Conservation (phyloP, 2,329 filamentous ascomycete species). For the Metarhizium rileyi region DNA sequence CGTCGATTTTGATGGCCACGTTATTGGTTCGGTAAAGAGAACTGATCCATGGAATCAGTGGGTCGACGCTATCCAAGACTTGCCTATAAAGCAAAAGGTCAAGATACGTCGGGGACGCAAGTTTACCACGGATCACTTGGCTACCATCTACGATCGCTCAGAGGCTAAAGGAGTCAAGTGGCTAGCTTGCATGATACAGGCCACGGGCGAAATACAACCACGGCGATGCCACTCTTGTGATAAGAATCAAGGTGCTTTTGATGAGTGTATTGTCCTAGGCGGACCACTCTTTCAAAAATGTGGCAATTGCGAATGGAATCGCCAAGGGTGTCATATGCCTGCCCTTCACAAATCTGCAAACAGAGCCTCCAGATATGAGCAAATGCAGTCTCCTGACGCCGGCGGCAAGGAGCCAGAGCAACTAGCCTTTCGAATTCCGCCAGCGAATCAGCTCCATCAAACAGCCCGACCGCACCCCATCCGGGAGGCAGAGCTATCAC, state of each 20-base stretch:
- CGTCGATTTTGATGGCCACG: constrained; percentile 25
- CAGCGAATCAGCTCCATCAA: neutral
- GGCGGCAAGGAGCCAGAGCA: neutral
- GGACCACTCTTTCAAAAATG: constrained; percentile 34
- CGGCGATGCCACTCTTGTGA: constrained; percentile 32
- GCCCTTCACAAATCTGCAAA: constrained; percentile 1
- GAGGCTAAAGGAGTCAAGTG: constrained; percentile 35
- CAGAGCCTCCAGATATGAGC: neutral
- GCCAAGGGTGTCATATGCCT: constrained; percentile 24
- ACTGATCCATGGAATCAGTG: constrained; percentile 31
- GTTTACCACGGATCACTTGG: constrained; percentile 29
- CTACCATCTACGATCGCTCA: constrained; percentile 30
- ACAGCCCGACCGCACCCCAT: neutral
- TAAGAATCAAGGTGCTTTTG: constrained; percentile 33
- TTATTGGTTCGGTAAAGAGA: constrained; percentile 27
- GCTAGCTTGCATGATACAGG: constrained; percentile 40
- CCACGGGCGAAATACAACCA: constrained; percentile 32
- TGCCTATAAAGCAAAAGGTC: constrained; percentile 29
- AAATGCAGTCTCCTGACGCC: neutral
- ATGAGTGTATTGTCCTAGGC: constrained; percentile 33
- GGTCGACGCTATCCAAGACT: constrained; percentile 25
- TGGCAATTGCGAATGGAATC: constrained; percentile 43
- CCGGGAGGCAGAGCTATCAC: neutral
- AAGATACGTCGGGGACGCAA: constrained; percentile 31
- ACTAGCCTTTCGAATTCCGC: constrained; percentile 4